Evolutionary conservation across 768 basidiomycete species (phyloP).

Genomic region (Trametes gibbosa): DNA sequence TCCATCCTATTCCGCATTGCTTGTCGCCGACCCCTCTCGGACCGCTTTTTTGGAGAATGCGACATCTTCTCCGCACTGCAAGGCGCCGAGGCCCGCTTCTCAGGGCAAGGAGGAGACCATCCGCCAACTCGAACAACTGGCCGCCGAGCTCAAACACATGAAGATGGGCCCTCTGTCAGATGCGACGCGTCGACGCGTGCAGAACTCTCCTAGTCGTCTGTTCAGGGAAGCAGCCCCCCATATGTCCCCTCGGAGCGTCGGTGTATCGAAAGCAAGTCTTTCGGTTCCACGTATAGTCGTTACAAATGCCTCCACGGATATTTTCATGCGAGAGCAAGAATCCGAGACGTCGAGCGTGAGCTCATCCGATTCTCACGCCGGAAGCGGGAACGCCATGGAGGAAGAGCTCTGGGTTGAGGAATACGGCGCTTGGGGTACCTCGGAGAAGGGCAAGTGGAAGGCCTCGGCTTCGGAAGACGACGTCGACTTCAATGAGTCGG

Average conservation of each 20-base stretch:
- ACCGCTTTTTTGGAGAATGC: background rate
- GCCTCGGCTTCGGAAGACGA: constrained; percentile 5
- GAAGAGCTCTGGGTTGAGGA: constrained; percentile 14
- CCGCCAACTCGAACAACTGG: constrained; percentile 20
- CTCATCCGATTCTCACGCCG: background rate
- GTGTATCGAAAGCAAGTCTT: background rate
- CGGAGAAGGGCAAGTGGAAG: constrained; percentile 24
- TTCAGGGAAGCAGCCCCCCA: background rate
- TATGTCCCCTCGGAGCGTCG: background rate
- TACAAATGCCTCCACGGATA: constrained; percentile 12
- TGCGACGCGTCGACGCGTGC: background rate
- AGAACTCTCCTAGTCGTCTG: background rate
- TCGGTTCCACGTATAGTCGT: constrained; percentile 15
- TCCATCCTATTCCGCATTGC: background rate
- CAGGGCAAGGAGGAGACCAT: constrained; percentile 16
- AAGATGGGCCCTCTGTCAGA: background rate
- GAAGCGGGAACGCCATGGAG: constrained; percentile 5
- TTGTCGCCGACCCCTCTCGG: background rate
- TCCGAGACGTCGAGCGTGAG: background rate
- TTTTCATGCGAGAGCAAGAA: background rate
- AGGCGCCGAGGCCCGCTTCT: constrained; percentile 1
- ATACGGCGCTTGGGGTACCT: constrained; percentile 18
- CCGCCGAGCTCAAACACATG: constrained; percentile 15
- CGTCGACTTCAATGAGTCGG: background rate
- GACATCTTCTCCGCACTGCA: background rate